Evolutionary conservation across 176 grass and related monocot species (phyloP).

Genomic region (Pharus latifolius): DNA sequence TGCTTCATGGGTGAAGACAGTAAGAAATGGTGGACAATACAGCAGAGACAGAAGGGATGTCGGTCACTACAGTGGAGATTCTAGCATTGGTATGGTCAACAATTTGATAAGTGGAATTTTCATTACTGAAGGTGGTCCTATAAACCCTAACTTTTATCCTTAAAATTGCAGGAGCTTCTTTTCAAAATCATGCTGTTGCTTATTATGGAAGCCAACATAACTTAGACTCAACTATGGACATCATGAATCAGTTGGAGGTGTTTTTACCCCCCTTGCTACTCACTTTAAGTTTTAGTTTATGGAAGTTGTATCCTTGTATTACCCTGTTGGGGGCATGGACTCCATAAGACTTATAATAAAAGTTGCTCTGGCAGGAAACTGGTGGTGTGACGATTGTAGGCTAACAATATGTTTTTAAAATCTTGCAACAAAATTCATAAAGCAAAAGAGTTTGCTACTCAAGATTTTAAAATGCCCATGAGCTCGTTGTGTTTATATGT

Average conservation of each 20-base stretch:
- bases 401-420: neutral
- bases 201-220: slow-evolving; percentile 56
- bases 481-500: neutral
- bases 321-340: neutral
- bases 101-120: slow-evolving; percentile 17
- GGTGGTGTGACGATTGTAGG: neutral
- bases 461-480: neutral
- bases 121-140: slow-evolving; percentile 21
- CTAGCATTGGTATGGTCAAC: slow-evolving; percentile 38
- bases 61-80: slow-evolving; percentile 51
- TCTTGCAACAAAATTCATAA: neutral
- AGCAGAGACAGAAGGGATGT: slow-evolving; percentile 53
- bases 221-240: slow-evolving; percentile 66
- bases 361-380: neutral
- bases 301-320: slow-evolving; percentile 1
- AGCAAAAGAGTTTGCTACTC: neutral
- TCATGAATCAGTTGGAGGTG: slow-evolving; percentile 80
- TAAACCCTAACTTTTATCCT: slow-evolving; percentile 33
- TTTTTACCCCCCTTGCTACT: neutral
- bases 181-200: slow-evolving; percentile 50
- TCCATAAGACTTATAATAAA: neutral
- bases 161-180: slow-evolving; percentile 50
- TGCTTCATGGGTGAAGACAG: slow-evolving; percentile 47
- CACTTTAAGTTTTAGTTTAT: neutral
- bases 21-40: slow-evolving; percentile 45